Conservation (phyloP, 2,329 filamentous ascomycete genomes). For the Colletotrichum graminicola region DNA sequence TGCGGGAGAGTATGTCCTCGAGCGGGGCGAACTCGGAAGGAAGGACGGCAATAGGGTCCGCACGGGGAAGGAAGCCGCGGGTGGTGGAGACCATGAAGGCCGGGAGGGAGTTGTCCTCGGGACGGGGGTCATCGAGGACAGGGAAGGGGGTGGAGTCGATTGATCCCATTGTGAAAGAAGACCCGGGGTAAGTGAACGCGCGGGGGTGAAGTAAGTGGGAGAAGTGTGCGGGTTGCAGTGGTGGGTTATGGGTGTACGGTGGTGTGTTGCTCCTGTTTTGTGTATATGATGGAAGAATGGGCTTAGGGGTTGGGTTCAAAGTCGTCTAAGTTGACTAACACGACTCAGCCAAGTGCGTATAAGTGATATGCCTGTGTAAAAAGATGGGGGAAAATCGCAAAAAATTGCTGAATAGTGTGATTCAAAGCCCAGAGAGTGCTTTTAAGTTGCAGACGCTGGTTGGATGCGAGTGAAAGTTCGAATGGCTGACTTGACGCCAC, state of each 20-base stretch:
- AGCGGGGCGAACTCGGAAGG: slow-evolving; percentile 80
- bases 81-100: slow-evolving; percentile 85
- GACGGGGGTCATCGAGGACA: slow-evolving; percentile 73
- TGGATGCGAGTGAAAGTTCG: slow-evolving; percentile 38
- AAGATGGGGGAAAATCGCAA: slow-evolving; percentile 23
- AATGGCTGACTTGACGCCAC: slow-evolving; percentile 30
- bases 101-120: slow-evolving; percentile 72
- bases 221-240: slow-evolving; percentile 25
- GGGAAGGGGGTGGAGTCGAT: slow-evolving; percentile 61
- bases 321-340: slow-evolving; percentile 30
- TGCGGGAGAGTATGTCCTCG: slow-evolving; percentile 78
- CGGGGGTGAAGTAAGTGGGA: slow-evolving; percentile 19
- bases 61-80: slow-evolving; percentile 79
- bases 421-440: not conserved
- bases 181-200: slow-evolving; percentile 9
- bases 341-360: slow-evolving; percentile 6
- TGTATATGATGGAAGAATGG: slow-evolving; percentile 8
- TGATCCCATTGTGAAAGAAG: slow-evolving; percentile 56
- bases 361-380: slow-evolving; percentile 33
- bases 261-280: slow-evolving; percentile 7
- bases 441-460: slow-evolving; percentile 34
- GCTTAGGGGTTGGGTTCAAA: slow-evolving; percentile 1
- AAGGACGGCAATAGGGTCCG: slow-evolving; percentile 71
- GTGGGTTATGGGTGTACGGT: slow-evolving; percentile 29
- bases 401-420: slow-evolving; percentile 22